Conservation (phyloP, 2,329 filamentous ascomycete genomes). For the Talaromyces islandicus region DNA sequence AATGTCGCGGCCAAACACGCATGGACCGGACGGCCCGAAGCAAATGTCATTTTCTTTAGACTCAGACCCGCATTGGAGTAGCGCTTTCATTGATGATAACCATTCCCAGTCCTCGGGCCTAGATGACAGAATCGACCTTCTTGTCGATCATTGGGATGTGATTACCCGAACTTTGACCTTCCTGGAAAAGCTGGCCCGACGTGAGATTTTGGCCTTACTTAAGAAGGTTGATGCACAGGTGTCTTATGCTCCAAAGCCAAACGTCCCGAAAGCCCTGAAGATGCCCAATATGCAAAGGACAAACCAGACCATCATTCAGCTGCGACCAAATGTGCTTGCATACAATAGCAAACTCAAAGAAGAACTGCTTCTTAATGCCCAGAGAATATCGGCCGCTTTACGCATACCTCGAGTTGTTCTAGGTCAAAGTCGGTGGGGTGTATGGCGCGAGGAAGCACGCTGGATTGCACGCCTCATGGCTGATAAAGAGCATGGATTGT, state of each 20-base stretch:
- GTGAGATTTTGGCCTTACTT: constrained; percentile 46
- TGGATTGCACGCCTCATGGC: constrained; percentile 52
- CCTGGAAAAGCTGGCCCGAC: constrained; percentile 47
- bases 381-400: constrained; percentile 49
- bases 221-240: constrained; percentile 41
- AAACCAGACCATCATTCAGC: constrained; percentile 44
- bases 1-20: constrained; percentile 28
- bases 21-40: constrained; percentile 25
- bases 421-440: constrained; percentile 54
- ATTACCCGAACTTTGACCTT: constrained; percentile 51
- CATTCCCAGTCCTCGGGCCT: constrained; percentile 42
- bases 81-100: constrained; percentile 32
- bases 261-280: constrained; percentile 40
- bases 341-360: constrained; percentile 41
- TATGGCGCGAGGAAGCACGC: constrained; percentile 56
- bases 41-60: constrained; percentile 36
- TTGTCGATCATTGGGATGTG: constrained; percentile 56
- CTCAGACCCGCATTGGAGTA: constrained; percentile 34
- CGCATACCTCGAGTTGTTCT: constrained; percentile 52
- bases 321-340: constrained; percentile 44
- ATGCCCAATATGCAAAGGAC: constrained; percentile 43
- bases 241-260: constrained; percentile 35
- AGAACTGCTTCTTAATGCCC: constrained; percentile 42
- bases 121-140: constrained; percentile 50
- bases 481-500: constrained; percentile 53